Base-by-base conservation (phyloP, 768 basidiomycete species). In the Fomitopsis serialis region DNA sequence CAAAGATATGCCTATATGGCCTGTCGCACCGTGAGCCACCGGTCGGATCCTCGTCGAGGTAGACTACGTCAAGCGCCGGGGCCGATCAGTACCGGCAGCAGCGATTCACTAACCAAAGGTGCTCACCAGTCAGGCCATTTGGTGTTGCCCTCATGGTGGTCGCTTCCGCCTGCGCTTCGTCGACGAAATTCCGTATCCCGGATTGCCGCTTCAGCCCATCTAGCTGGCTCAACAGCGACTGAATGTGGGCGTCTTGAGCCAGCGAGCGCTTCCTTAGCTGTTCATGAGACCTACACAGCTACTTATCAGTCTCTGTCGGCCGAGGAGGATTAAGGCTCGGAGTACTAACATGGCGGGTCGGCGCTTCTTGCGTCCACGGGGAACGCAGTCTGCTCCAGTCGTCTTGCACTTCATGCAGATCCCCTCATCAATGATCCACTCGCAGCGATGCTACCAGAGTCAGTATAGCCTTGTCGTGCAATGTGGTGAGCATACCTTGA, bases 321-420 rank as follows among this genome's bases (percentile, higher is more conserved):
- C n/a, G n/a, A n/a, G n/a, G n/a, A n/a, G n/a, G n/a, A n/a, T n/a
- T n/a, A n/a, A n/a, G n/a, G n/a, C n/a, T n/a, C n/a, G 29, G 29
- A 21, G 24, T 19, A 64, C 79, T 50, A 66, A 80, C 80, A 78
- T 78, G 42, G 79, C 80, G 50, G 77, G 67, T 63, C 79, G 79
- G 37, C 81, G 75, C 61, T 79, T 81, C 68, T 83, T 83, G 50
- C 81, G 73, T 42, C 63, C 69, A 40, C 78, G 72, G 4, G 77
- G 63, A 24, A 72, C 63, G 55, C 81, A 83, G 50, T 71, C 64
- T 50, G 78, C 70, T 45, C 74, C 72, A 37, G 76, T 76, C 24
- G 68, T 65, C 50, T 71, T 74, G 54, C 81, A 83, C 21, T 80
- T 68, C 48, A 73, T 70, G 58, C 81, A 83, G 17, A 66, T 67